Conservation (phyloP, 1,284 basidiomycete genomes). For the Malassezia vespertilionis region DNA sequence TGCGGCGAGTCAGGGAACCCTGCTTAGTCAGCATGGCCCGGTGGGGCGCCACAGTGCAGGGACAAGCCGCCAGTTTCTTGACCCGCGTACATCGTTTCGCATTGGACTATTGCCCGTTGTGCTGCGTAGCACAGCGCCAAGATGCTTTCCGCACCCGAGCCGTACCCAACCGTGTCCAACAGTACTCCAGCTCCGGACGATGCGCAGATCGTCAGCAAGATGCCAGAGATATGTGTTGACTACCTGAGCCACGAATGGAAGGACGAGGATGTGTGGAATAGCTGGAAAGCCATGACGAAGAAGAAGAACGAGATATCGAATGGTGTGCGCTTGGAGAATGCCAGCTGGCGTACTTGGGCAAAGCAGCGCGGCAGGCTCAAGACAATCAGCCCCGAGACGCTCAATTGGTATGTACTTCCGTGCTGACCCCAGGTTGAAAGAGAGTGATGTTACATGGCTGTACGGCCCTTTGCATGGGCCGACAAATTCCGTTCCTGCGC, state of each 20-base stretch:
- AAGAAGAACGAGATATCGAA: conserved; percentile 98
- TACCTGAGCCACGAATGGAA: conserved; percentile 82
- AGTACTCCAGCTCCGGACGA: conserved; percentile 43
- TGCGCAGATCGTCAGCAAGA: conserved; percentile 39
- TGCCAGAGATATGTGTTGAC: conserved; percentile 57
- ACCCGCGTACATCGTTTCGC: too few species aligned
- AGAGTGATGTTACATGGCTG: conserved; percentile 97
- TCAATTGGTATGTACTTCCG: conserved; percentile 70
- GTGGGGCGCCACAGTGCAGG: too few species aligned
- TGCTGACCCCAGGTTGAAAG: conserved; percentile 76
- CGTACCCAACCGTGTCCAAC: conserved; percentile 39
- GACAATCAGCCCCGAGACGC: conserved; percentile 88
- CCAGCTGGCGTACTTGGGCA: conserved; percentile 97
- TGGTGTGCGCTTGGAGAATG: conserved; percentile 87
- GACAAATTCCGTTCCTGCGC: conserved; percentile 56
- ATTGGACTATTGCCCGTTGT: too few species aligned
- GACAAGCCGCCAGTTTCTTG: too few species aligned
- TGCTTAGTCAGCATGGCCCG: too few species aligned
- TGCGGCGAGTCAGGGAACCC: too few species aligned
- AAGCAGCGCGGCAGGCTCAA: conserved; percentile 94
- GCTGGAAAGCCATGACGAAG: conserved; percentile 94
- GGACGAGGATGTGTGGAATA: conserved; percentile 96
- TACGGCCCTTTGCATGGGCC: conserved; percentile 77
- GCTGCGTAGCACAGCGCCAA: conserved; percentile 10
- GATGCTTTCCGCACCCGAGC: conserved; percentile 45